phyloP scores from a whole-genome alignment of 768 basidiomycete genomes.

The Clavulina sp. region DNA sequence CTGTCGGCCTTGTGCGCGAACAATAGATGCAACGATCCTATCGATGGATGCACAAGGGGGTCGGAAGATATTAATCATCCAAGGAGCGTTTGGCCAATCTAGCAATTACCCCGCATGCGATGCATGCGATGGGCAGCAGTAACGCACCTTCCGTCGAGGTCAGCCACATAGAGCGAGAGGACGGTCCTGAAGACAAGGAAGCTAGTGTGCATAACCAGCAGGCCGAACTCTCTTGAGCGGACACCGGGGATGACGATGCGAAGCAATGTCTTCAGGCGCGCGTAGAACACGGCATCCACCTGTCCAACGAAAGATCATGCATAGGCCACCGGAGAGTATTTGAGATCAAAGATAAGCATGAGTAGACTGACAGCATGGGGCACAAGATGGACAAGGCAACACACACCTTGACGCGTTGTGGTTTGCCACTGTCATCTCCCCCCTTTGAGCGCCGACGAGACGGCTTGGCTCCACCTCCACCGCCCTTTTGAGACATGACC shows the following conservation, averaged over 20 bases:
- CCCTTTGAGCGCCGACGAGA: slow-evolving; percentile 20
- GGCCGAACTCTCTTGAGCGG: slow-evolving; percentile 70
- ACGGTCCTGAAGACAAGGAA: slow-evolving; percentile 80
- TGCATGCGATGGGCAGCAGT: not conserved
- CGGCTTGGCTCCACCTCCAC: slow-evolving; percentile 21
- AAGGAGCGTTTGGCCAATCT: not conserved
- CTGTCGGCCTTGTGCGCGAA: slow-evolving; percentile 59
- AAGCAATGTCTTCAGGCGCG: slow-evolving; percentile 56
- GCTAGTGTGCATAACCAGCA: slow-evolving; percentile 76
- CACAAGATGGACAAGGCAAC: slow-evolving; percentile 5
- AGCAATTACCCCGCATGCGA: not conserved
- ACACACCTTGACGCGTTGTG: slow-evolving; percentile 52
- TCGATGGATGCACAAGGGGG: slow-evolving; percentile 5
- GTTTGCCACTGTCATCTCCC: slow-evolving; percentile 21
- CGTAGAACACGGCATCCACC: slow-evolving; percentile 88
- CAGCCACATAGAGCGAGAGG: slow-evolving; percentile 85
- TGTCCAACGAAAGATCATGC: slow-evolving; percentile 15
- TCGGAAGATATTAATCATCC: no score
- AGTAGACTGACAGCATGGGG: not conserved
- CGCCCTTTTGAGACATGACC: no score
- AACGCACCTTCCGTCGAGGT: slow-evolving; percentile 74
- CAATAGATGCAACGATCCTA: slow-evolving; percentile 89
- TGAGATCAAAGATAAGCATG: not conserved
- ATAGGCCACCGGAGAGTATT: not conserved
- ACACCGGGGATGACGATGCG: slow-evolving; percentile 78